Conservation (phyloP, 169 alveolate genomes). For the Theileria parva region DNA sequence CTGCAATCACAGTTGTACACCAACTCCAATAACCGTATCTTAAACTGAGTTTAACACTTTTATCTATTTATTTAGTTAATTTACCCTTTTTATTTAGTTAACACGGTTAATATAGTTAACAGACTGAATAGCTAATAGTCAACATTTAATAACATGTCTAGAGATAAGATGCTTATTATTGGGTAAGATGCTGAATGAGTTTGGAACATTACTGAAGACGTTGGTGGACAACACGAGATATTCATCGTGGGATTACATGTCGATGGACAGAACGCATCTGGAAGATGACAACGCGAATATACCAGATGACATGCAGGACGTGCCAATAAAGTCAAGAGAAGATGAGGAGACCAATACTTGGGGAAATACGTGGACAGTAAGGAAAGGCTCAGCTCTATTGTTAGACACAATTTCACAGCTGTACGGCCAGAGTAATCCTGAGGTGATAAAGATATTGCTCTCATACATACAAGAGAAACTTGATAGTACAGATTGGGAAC, state of each 20-base stretch:
- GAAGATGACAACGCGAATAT: slow-evolving; percentile 82
- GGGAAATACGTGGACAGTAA: slow-evolving; percentile 88
- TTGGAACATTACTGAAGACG: slow-evolving; percentile 66
- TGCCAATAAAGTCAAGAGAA: slow-evolving; percentile 73
- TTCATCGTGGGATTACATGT: slow-evolving; percentile 83
- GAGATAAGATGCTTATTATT: slow-evolving; percentile 57
- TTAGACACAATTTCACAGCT: slow-evolving; percentile 76
- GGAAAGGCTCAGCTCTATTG: slow-evolving; percentile 86
- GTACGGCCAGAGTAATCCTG: slow-evolving; percentile 74
- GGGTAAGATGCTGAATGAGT: slow-evolving; percentile 39
- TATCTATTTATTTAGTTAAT: background rate
- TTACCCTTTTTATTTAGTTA: background rate
- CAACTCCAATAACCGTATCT: background rate
- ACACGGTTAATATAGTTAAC: no score
- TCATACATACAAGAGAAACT: slow-evolving; percentile 74
- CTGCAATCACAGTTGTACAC: slow-evolving; percentile 31
- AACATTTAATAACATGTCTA: slow-evolving; percentile 47
- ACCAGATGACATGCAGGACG: slow-evolving; percentile 82
- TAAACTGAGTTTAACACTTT: background rate
- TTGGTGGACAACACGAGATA: slow-evolving; percentile 77
- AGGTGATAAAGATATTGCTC: slow-evolving; percentile 75
- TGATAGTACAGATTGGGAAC: slow-evolving; percentile 83
- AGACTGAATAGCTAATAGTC: slow-evolving; percentile 15
- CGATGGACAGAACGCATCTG: slow-evolving; percentile 86
- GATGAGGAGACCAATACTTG: slow-evolving; percentile 82